Evolutionary conservation across 1,284 basidiomycete genomes (phyloP), one percentile per base, ranked within the genome.

Genomic region (Sporisorium reilianum): DNA sequence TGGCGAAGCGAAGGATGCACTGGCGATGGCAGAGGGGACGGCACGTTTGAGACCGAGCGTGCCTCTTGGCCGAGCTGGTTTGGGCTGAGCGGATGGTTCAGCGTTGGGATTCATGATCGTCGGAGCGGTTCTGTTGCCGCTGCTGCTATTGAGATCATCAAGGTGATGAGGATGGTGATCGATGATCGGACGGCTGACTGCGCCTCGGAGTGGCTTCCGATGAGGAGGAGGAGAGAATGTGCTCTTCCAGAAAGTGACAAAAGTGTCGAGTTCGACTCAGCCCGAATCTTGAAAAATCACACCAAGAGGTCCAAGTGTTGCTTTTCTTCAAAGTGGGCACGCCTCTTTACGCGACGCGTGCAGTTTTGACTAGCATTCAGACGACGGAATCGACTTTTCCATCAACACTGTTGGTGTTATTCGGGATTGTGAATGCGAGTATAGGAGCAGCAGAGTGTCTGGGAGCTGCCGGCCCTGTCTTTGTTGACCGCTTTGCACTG

Each of bases 281-380:
- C 64, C 38, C 32, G 30, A 26, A 25, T 32, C n/a, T 32, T 25
- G 6, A 8, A 25, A 57, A 48, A 41, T 26, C 18, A 46, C 8
- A 46, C 18, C 16, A 11, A 48, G 10, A 28, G 10, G n/a, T 30
- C 26, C 14, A 59, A 52, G 26, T 53, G 36, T 52, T 56, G 55
- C 12, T 30, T 20, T 38, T 10, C 14, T 44, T 44, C 22, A 44
- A 28, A 30, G 20, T 23, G 45, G 44, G n/a, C 44, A 38, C 38
- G 28, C 46, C 52, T n/a, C 55, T 63, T 55, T 69, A 69, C 61
- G 66, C 66, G 66, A 59, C 56, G 66, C 55, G 65, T 60, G 66
- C 49, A 28, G 30, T 34, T 20, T 45, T 25, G 9, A 36, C n/a
- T n/a, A n/a, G n/a, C n/a, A n/a, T n/a, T n/a, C n/a, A n/a, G n/a